Percentiles rank a stretch among this genome's conserved stretches.
phyloP scores from a whole-genome alignment of 257 asterid species.

The Echium plantagineum region DNA sequence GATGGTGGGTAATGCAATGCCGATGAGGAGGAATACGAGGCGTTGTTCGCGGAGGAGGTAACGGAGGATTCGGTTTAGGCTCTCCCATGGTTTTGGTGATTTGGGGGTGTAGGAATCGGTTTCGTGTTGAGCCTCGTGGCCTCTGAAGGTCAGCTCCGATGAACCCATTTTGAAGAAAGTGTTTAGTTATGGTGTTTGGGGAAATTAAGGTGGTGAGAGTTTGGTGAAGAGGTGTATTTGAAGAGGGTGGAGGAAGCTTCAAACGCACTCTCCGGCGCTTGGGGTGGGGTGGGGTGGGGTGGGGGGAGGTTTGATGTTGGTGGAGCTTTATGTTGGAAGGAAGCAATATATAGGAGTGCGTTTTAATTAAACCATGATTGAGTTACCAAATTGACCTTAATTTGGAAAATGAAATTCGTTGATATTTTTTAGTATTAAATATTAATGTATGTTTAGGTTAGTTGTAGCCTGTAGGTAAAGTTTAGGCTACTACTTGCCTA shows the following conservation, averaged over 20 bases:
- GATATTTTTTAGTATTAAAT: too few species aligned
- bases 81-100: constrained; percentile 38
- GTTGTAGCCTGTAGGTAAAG: too few species aligned
- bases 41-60: constrained; percentile 65
- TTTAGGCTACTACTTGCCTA: too few species aligned
- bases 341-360: not conserved
- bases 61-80: constrained; percentile 29
- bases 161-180: not conserved
- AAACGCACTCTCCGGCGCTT: not conserved
- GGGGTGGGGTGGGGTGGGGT: not conserved
- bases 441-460: too few species aligned
- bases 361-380: not conserved
- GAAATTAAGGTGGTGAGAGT: not conserved
- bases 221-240: not conserved
- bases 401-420: too few species aligned
- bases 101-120: constrained; percentile 3
- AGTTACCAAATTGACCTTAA: not conserved
- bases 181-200: too few species aligned
- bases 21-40: constrained; percentile 38
- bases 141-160: not conserved
- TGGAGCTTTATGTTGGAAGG: not conserved
- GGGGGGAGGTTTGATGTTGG: not conserved
- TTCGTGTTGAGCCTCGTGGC: not conserved
- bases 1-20: constrained; percentile 33
- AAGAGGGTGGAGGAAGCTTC: not conserved